Evolutionary conservation across 163 green algal species (phyloP), one percentile per base, ranked within the genome.

Genomic region (Scenedesmus sp.): DNA sequence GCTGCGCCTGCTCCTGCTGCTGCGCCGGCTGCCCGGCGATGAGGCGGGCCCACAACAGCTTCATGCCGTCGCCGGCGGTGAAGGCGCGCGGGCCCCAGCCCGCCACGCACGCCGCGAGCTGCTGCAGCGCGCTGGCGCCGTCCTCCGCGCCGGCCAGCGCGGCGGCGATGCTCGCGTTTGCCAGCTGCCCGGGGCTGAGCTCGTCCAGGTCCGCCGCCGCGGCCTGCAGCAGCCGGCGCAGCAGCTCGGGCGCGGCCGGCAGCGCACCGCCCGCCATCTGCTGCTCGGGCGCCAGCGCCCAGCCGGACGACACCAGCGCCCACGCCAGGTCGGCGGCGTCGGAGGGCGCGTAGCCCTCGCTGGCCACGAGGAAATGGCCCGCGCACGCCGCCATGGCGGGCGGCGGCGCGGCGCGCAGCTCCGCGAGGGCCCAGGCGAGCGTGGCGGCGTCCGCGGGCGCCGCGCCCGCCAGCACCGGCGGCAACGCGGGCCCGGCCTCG

Each of bases 41-140:
- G 56, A 78, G 18, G 24, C 51, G 58, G 13, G 69, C 69, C 69
- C 69, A 77, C 69, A 77, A 44, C 56, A 80, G 24, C 72, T 63
- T 70, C 4, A 24, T 10, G 18, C 42, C 72, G 33, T 80, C 72
- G 5, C 44, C 72, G 20, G 72, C 72, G 42, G 57, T 62, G 33
- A 80, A 80, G 2, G 47, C 60, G 20, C 47, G 17, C n/a, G 72
- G 18, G 2, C 58, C 72, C 72, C 72, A 80, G 36, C 31, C 44
- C 42, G 34, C 45, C 3, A 62, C 31, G 36, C 13, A 39, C 2
- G 26, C 20, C 47, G 17, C 34, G 15, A 75, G 29, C 47, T 47
- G 50, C 33, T 31, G 45, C 48, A 26, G 5, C 29, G 42, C 42
- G 6, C 4, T 31, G 28, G 18, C 18, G 34, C 14, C 10, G 13